Conservation (phyloP, 495 filamentous ascomycete species). For the Podospora fimiseda region DNA sequence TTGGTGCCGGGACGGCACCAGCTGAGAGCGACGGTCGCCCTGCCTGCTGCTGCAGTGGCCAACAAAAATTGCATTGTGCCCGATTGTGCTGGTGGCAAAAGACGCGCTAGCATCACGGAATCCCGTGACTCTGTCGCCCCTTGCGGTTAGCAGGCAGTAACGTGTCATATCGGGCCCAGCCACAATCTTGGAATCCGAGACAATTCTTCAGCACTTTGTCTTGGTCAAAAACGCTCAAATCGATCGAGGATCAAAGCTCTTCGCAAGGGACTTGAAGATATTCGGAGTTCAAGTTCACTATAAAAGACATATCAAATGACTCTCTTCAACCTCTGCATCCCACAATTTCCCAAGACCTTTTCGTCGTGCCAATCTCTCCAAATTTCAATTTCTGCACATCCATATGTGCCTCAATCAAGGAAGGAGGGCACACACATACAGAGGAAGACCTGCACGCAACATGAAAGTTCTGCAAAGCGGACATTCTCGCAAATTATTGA, state of each 20-base stretch:
- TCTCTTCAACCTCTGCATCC: no score
- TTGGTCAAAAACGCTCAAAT: neutral
- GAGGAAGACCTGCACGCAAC: neutral
- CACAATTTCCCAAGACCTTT: no score
- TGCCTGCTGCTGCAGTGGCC: constrained; percentile 19
- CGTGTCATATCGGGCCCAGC: neutral
- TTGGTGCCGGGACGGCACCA: no score
- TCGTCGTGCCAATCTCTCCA: no score
- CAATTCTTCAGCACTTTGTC: neutral
- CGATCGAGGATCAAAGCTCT: neutral
- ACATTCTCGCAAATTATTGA: no score
- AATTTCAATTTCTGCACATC: no score
- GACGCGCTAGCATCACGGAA: constrained; percentile 29
- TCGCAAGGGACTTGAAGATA: no score
- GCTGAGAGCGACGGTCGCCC: no score
- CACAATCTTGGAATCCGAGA: constrained; percentile 1
- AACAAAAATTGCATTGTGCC: constrained; percentile 16
- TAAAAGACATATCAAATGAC: no score
- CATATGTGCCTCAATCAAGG: no score
- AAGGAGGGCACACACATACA: neutral
- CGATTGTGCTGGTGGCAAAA: constrained; percentile 9
- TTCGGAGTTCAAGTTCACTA: no score
- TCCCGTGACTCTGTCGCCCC: constrained; percentile 22
- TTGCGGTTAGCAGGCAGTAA: constrained; percentile 11
- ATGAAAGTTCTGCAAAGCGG: neutral